phyloP scores from a whole-genome alignment of 306 rosid species.

The Quercus wislizeni region DNA sequence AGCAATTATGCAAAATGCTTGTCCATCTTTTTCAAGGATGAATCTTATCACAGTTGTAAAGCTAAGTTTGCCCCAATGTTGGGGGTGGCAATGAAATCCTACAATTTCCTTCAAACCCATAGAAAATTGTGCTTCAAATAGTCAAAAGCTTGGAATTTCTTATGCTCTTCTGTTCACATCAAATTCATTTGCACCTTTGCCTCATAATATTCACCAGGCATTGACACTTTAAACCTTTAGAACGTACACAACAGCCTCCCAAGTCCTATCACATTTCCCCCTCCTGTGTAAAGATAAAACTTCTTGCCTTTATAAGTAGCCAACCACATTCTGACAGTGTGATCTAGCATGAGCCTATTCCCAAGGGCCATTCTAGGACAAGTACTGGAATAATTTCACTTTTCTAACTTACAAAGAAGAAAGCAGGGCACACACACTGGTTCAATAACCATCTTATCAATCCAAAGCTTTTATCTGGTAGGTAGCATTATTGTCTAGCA shows the following conservation, averaged over 20 bases:
- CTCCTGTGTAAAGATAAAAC: neutral
- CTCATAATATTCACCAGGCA: neutral
- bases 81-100: too few relatives aligned
- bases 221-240: neutral
- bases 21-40: too few relatives aligned
- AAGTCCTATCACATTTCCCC: neutral
- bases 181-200: too few relatives aligned
- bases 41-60: too few relatives aligned
- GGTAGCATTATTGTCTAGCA: too few relatives aligned
- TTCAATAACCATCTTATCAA: neutral
- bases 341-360: neutral
- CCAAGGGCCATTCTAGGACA: neutral
- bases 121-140: too few relatives aligned
- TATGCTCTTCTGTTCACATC: too few relatives aligned
- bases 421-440: neutral
- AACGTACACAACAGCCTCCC: neutral
- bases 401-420: neutral
- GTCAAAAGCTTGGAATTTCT: too few relatives aligned
- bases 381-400: neutral
- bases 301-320: neutral
- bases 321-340: neutral
- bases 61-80: too few relatives aligned
- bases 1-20: too few relatives aligned
- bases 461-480: neutral
- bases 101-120: too few relatives aligned